Evolutionary conservation across 2,329 filamentous ascomycete genomes (phyloP).

Genomic region (Penicillium crustosum): DNA sequence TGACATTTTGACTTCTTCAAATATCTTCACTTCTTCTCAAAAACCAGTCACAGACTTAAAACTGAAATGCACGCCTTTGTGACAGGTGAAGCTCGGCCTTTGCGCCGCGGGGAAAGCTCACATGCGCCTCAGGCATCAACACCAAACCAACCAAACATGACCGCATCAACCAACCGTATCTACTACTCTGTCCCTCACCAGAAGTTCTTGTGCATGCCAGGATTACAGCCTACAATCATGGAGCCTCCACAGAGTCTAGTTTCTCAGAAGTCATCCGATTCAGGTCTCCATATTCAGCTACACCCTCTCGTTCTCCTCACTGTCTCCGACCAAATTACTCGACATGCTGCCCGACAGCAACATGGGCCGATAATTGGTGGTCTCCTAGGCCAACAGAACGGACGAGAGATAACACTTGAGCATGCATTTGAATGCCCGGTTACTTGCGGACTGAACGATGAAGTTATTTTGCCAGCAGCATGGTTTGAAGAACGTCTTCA

Average conservation of each 20-base stretch:
- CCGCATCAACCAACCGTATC: constrained; percentile 16
- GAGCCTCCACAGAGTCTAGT: constrained; percentile 58
- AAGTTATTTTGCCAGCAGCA: constrained; percentile 61
- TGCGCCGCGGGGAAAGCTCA: constrained; percentile 28
- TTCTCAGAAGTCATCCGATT: constrained; percentile 68
- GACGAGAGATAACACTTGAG: constrained; percentile 85
- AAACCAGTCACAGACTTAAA: background rate
- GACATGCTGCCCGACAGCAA: constrained; percentile 77
- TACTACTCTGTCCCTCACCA: constrained; percentile 9
- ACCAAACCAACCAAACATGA: constrained; percentile 36
- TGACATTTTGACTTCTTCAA: constrained; percentile 27
- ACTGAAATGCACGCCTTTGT: background rate
- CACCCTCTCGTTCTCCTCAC: constrained; percentile 94
- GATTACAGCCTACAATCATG: constrained; percentile 46
- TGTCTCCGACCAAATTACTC: constrained; percentile 94
- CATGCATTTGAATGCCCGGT: constrained; percentile 84
- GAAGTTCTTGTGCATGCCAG: background rate
- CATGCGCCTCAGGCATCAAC: constrained; percentile 8
- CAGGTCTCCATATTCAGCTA: constrained; percentile 74
- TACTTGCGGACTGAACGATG: constrained; percentile 51
- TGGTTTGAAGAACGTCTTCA: constrained; percentile 80
- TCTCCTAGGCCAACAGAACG: constrained; percentile 88
- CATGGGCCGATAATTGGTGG: constrained; percentile 77
- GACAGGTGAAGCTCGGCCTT: background rate
- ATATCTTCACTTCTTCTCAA: background rate